Evolutionary conservation across 495 filamentous ascomycete species (phyloP).

Genomic region (Sordaria brevicollis): DNA sequence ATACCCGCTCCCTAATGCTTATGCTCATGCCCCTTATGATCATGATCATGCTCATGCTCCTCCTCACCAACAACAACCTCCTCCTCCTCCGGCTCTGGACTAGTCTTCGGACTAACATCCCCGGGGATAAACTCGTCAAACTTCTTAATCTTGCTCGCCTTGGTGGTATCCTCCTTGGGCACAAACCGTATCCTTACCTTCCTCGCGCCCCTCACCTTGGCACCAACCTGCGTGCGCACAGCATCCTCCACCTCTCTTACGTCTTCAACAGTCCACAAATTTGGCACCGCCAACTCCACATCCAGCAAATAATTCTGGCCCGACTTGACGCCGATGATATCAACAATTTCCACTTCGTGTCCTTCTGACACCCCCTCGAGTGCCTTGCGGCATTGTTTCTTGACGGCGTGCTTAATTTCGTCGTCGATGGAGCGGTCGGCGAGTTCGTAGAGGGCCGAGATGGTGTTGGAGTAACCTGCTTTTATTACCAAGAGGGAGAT

Average conservation of each 20-base stretch:
- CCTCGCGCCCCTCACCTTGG: slow-evolving; percentile 70
- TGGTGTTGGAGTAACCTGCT: slow-evolving; percentile 80
- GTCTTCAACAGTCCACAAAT: slow-evolving; percentile 57
- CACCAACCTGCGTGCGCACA: slow-evolving; percentile 58
- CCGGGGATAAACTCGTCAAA: slow-evolving; percentile 71
- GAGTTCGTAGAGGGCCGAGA: slow-evolving; percentile 70
- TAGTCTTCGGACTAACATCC: slow-evolving; percentile 50
- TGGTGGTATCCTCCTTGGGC: slow-evolving; percentile 45
- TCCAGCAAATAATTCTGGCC: slow-evolving; percentile 94
- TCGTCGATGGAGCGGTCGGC: slow-evolving; percentile 81
- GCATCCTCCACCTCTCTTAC: slow-evolving; percentile 58
- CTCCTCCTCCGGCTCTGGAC: slow-evolving; percentile 56
- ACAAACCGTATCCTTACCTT: slow-evolving; percentile 75
- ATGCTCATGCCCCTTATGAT: slow-evolving; percentile 6
- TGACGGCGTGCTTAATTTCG: slow-evolving; percentile 64
- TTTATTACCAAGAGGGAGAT: slow-evolving; percentile 89
- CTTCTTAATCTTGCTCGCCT: slow-evolving; percentile 44
- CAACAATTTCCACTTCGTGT: slow-evolving; percentile 47
- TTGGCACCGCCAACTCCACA: slow-evolving; percentile 69
- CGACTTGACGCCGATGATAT: slow-evolving; percentile 80
- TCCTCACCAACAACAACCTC: slow-evolving; percentile 1
- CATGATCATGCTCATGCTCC: slow-evolving; percentile 27
- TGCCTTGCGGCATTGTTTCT: slow-evolving; percentile 48
- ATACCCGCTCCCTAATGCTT: background rate
- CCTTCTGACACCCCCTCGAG: slow-evolving; percentile 38